Conservation (phyloP, 805 yeast genomes). For the Candida verbasci region DNA sequence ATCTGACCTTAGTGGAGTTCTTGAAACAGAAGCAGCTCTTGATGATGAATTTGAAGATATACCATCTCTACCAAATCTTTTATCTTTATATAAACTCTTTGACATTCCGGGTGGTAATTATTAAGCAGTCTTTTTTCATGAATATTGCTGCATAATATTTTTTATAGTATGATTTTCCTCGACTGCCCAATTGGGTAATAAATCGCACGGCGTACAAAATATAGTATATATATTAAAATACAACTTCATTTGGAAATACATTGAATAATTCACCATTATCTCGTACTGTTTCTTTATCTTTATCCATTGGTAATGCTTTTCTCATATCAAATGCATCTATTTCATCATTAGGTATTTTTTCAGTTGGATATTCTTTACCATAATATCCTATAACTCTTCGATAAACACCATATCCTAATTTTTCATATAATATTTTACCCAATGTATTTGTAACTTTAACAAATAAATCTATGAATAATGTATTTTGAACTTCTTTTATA, state of each 20-base stretch:
- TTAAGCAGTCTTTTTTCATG: too few relatives aligned
- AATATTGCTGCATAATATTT: background rate
- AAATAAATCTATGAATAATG: conserved; percentile 84
- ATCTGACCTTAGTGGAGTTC: conserved; percentile 25
- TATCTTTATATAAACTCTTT: conserved; percentile 7
- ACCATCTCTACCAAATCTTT: conserved; percentile 12
- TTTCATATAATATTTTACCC: conserved; percentile 80
- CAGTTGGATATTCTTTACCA: conserved; percentile 48
- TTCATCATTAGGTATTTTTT: conserved; percentile 49
- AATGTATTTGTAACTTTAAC: conserved; percentile 81
- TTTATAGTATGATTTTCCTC: background rate
- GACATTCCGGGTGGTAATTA: too few relatives aligned
- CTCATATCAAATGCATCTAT: conserved; percentile 90
- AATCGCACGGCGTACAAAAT: too few relatives aligned
- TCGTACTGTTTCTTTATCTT: conserved; percentile 48
- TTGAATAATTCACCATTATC: conserved; percentile 55
- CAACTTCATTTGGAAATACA: conserved; percentile 64
- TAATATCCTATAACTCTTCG: conserved; percentile 89
- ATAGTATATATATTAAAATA: conserved; percentile 33
- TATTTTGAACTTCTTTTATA: conserved; percentile 61
- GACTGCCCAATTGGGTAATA: conserved; percentile 1
- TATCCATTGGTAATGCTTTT: conserved; percentile 56
- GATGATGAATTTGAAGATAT: conserved; percentile 24
- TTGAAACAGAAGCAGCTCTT: conserved; percentile 26
- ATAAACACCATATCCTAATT: conserved; percentile 78